Evolutionary conservation across 306 rosid species (phyloP), one percentile per base, ranked within the genome.

Genomic region (Acacia melanoxylon): DNA sequence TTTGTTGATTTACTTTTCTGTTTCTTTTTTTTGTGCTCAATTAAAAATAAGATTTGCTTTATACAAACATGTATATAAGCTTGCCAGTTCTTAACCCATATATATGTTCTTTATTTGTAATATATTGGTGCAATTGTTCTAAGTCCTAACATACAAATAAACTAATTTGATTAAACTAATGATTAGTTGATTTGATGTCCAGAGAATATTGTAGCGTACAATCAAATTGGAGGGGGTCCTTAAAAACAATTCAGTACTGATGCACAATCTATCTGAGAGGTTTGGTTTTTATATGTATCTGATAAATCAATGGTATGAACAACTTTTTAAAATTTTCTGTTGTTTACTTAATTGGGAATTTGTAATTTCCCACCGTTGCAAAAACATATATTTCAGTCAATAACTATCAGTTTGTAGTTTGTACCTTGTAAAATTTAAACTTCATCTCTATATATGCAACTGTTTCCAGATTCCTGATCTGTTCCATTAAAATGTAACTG

Each of bases 171-270:
- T 14, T 35, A n/a, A 41, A 68, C 72, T 67, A 14, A 16, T 66
- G 13, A 40, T 41, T 68, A 14, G 11, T 20, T 68, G 4, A 20
- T 68, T 40, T 40, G 27, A 54, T 68, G 72, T 81, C 82, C 88
- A 84, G 86, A 83, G 70, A 62, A 74, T 56, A n/a, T 66, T 75
- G 83, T 80, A 77, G 83, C 81, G 59, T 73, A 83, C 31, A 20
- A 69, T 75, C 81, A 58, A 80, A 74, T 68, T 84, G 87, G 87
- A 59, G 65, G 72, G 72, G 76, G 80, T 74, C 77, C 80, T 77
- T 79, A 44, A 51, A 48, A 54, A 37, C 68, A 83, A 65, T 51
- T 68, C 45, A 6, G 45, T 33, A 44, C 46, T 44, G 45, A 31
- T 37, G 77, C 48, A 66, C 68, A 54, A 22, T 79, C 41, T 61